Evolutionary conservation across 768 basidiomycete genomes (phyloP), one percentile per base, ranked within the genome.

Genomic region (Daedaleopsis sinensis): DNA sequence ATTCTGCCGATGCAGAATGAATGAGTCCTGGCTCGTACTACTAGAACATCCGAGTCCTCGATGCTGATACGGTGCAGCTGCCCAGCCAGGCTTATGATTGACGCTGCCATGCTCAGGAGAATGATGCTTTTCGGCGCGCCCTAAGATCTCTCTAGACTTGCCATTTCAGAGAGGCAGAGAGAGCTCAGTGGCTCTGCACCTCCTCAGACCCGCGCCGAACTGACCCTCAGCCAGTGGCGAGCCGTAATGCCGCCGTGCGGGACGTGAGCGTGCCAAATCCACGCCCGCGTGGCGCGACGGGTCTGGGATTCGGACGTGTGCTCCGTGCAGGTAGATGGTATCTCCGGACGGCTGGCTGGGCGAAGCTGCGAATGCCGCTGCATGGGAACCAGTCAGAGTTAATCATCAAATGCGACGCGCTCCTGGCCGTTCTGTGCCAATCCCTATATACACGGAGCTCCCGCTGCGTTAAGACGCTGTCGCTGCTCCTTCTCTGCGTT

Each of bases 61-160:
- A 32, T 32, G 46, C 47, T 50, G 24, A 32, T 46, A 35, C 52
- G 47, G 47, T 27, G 47, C 19, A 38, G 18, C 43, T 32, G 46
- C 50, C 48, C 52, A 15, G 37, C n/a, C n/a, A n/a, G n/a, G n/a
- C n/a, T n/a, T 46, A 36, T 61, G 54, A 61, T 61, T 55, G 59
- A 55, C 59, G 54, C 27, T 7, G 27, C 48, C 54, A 27, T 39
- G 39, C 23, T 15, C 57, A 13, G 37, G 39, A 12, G 32, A 43
- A 43, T n/a, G n/a, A 8, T 47, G 11, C 38, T 15, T 11, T 16
- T 49, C 16, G 48, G 39, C 18, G 15, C 39, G 49, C 50, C 27
- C 27, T 32, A 32, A 7, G 27, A 32, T 32, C 50, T 35, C 23
- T 32, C 19, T 49, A n/a, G n/a, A n/a, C 23, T 49, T 49, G 47